Evolutionary conservation across 345 rosid genomes (phyloP).

Genomic region (Combretum micranthum): DNA sequence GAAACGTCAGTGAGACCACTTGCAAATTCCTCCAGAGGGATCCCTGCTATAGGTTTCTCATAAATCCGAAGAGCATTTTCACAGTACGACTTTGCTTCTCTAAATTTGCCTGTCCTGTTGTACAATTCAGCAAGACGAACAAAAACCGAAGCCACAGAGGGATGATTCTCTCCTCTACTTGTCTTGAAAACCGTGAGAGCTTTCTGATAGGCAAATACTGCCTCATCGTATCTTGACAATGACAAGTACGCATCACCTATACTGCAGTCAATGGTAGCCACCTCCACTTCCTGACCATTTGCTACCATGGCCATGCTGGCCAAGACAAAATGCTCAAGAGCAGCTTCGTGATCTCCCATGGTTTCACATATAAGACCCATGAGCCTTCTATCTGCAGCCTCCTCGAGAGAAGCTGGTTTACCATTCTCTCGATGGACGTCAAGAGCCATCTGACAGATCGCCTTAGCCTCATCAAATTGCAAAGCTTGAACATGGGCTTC

Average conservation of each 20-base stretch:
- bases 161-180: slow-evolving; percentile 80
- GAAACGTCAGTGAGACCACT: slow-evolving; percentile 79
- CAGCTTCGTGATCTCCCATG: slow-evolving; percentile 73
- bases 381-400: slow-evolving; percentile 82
- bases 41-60: slow-evolving; percentile 50
- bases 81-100: slow-evolving; percentile 77
- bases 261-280: slow-evolving; percentile 83
- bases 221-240: slow-evolving; percentile 76
- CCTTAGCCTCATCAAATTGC: slow-evolving; percentile 70
- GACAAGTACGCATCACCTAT: slow-evolving; percentile 90
- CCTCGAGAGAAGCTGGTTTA: slow-evolving; percentile 61
- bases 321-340: slow-evolving; percentile 83
- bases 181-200: slow-evolving; percentile 71
- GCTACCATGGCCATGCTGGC: slow-evolving; percentile 92
- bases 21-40: slow-evolving; percentile 75
- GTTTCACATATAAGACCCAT: slow-evolving; percentile 95
- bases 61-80: slow-evolving; percentile 83
- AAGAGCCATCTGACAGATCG: slow-evolving; percentile 65
- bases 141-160: slow-evolving; percentile 72
- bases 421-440: slow-evolving; percentile 59
- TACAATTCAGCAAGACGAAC: slow-evolving; percentile 84
- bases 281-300: slow-evolving; percentile 72
- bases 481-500: slow-evolving; percentile 88
- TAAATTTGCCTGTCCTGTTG: slow-evolving; percentile 67
- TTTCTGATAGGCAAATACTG: slow-evolving; percentile 79